Evolutionary conservation across 208 protist genomes (phyloP).

Genomic region (Blastocrithidia nonstop): DNA sequence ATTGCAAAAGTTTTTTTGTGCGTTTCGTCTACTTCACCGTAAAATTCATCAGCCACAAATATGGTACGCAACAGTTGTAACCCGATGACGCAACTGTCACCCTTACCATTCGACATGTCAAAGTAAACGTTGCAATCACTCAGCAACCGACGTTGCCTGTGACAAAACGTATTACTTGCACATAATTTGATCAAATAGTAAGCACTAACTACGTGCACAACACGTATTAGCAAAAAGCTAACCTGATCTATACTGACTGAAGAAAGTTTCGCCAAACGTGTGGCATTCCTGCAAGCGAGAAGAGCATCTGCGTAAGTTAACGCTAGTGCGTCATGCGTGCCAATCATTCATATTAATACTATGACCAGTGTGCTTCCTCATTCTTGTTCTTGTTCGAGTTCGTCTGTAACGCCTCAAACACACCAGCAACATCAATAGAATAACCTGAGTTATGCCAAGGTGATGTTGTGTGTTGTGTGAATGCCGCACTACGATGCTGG

Average conservation of each 20-base stretch:
- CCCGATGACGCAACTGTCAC: neutral
- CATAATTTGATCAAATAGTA: neutral
- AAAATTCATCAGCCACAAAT: neutral
- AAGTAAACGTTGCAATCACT: constrained; percentile 17
- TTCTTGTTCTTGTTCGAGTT: no score
- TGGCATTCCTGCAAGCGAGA: constrained; percentile 9
- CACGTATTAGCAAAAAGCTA: constrained; percentile 3
- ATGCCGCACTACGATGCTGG: constrained; percentile 41
- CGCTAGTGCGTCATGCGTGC: constrained; percentile 25
- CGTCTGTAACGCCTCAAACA: no score
- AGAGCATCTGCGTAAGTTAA: constrained; percentile 10
- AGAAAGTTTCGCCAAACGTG: constrained; percentile 9
- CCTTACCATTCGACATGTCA: no score
- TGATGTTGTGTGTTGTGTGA: constrained; percentile 36
- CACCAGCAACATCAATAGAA: no score
- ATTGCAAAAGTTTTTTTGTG: constrained; percentile 36
- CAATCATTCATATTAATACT: constrained; percentile 24
- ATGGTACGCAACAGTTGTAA: neutral
- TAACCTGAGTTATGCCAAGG: constrained; percentile 10
- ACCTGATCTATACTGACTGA: constrained; percentile 37
- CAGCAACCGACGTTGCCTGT: neutral
- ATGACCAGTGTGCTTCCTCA: no score
- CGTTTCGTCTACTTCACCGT: constrained; percentile 4
- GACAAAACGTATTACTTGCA: neutral
- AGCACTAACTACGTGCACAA: constrained; percentile 1